These are phyloP conservation scores for Knufia fluminis DNA, from an alignment of 2,329 filamentous ascomycete species.

Conservation along the genomic window DNA sequence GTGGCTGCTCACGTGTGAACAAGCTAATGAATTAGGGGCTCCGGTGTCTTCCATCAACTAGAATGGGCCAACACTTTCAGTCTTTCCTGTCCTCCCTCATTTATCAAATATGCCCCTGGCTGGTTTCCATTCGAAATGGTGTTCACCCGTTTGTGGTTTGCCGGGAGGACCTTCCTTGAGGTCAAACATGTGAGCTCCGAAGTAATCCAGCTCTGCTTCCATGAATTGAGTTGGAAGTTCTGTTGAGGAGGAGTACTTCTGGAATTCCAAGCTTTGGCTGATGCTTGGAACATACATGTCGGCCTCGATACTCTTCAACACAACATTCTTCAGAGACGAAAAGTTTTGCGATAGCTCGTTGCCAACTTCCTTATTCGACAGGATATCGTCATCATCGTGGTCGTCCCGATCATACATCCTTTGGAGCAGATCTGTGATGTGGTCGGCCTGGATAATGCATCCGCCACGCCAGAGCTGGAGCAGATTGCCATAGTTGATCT, in stretches of 20 bases:
- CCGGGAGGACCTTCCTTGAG: conserved; percentile 13
- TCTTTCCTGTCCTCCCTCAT: no score
- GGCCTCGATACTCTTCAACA: conserved; percentile 44
- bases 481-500: conserved; percentile 33
- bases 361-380: conserved; percentile 40
- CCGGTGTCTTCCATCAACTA: no score
- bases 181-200: conserved; percentile 53
- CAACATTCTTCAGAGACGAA: conserved; percentile 45
- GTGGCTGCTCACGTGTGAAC: no score
- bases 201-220: conserved; percentile 63
- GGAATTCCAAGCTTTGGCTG: conserved; percentile 55
- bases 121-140: conserved; percentile 20
- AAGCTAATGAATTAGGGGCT: no score
- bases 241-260: conserved; percentile 54
- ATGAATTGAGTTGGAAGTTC: conserved; percentile 59
- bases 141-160: conserved; percentile 16
- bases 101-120: conserved; percentile 11
- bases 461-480: conserved; percentile 57
- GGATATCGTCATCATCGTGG: conserved; percentile 38
- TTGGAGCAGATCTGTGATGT: conserved; percentile 51
- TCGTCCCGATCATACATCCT: conserved; percentile 19
- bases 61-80: no score
- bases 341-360: conserved; percentile 46
- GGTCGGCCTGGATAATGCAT: conserved; percentile 61
- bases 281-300: conserved; percentile 55